Base-by-base conservation (phyloP, 1,284 basidiomycete genomes). In the Sanghuangporus sanghuang region DNA sequence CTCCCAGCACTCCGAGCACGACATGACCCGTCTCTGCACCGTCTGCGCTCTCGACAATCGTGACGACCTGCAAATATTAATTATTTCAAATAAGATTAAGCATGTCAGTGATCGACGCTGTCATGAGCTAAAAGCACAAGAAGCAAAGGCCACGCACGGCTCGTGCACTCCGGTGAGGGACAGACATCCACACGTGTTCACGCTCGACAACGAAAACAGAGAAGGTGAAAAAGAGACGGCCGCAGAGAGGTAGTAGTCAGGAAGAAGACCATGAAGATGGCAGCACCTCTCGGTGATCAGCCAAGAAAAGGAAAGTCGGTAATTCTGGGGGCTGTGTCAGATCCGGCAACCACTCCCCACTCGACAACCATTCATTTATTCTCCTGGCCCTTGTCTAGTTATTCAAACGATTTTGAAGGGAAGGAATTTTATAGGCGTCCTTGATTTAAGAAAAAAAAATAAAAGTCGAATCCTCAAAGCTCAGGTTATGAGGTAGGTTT, bases 1-100 rank as follows among this genome's bases (percentile, higher is more conserved):
- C 59, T 7, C 63, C 63, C 27, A 64, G 32, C 27, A 64, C 53
- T n/a, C 57, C 59, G 18, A 64, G 54, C 7, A 61, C 63, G 50
- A 64, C 63, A 39, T 56, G 58, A 40, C 63, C 63, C 23, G 54
- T 60, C 16, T 35, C 32, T 5, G 32, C 7, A 5, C 53, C 53
- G n/a, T 54, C 53, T 54, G 32, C n/a, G n/a, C 38, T 36, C 5
- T 54, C 53, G 16, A 54, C 53, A 5, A 36, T 32, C 3, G 53
- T 54, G 27, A 54, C 53, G 53, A 54, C 53, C 53, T 54, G 32
- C 14, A 36, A n/a, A 16, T 6, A 52, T 21, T 52, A 27, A 23
- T 52, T n/a, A 16, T 8, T 32, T 12, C 8, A 53, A 11, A 53
- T 12, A 11, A 53, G 6, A 54, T 14, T 36, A 12, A 54, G 27